Evolutionary conservation across 176 grass and related monocot genomes (phyloP).

Genomic region (Musa schizocarpa): DNA sequence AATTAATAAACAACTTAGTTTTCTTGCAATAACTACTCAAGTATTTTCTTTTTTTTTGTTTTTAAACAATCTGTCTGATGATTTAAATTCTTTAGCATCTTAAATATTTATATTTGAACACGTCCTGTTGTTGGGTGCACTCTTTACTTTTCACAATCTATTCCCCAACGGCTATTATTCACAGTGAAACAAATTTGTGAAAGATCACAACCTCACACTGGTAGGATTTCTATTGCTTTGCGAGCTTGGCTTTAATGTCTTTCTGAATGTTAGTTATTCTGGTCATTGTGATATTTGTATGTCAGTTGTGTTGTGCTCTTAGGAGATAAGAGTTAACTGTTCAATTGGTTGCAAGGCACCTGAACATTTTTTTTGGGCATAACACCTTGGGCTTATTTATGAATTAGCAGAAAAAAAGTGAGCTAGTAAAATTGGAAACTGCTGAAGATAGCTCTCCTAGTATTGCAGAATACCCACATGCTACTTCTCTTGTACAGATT

Average conservation of each 20-base stretch:
- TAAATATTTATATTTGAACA: no score
- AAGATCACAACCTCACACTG: no score
- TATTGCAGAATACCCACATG: background rate
- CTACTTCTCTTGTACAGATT: conserved; percentile 38
- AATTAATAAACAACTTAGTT: background rate
- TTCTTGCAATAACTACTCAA: background rate
- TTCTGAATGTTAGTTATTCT: background rate
- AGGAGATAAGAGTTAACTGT: no score
- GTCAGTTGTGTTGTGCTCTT: background rate
- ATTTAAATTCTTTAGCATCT: no score
- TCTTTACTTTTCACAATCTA: no score
- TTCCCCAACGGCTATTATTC: no score
- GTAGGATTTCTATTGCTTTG: no score
- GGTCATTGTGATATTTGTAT: background rate
- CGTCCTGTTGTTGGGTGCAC: no score
- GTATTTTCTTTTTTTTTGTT: background rate
- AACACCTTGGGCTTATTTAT: background rate
- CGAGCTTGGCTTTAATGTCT: background rate
- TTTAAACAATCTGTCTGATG: background rate
- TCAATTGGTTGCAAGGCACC: background rate
- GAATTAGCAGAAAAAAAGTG: background rate
- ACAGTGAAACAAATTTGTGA: no score
- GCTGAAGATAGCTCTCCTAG: background rate
- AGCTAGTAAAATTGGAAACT: background rate
- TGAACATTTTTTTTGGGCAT: background rate